Evolutionary conservation across 345 rosid species (phyloP), one percentile per base, ranked within the genome.

Genomic region (Luvunga scandens): DNA sequence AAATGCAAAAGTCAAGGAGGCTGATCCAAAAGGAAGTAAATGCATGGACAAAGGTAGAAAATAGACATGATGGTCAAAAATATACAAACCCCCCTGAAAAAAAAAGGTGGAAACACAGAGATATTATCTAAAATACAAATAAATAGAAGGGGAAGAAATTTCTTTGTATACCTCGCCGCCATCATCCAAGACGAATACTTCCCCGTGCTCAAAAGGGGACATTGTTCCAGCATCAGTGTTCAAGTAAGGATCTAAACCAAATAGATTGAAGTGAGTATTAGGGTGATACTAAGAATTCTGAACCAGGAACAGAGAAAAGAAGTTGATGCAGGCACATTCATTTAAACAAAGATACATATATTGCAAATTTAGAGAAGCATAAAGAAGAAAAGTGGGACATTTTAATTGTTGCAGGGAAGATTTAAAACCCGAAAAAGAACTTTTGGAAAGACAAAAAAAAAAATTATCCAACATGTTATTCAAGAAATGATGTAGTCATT

Each of bases 161-260:
- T 48, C 7, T n/a, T 36, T 2, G 53, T 90, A 91, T 90, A 93
- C 99, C 98, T 96, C 99, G 21, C 99, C 97, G 9, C 99, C 99
- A 78, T 96, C 99, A 61, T 96, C 99, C 30, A 96, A 84, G 80
- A 96, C 99, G 82, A 89, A 96, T 27, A 96, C 98, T 84, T 96
- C 99, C 27, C 99, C 99, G 22, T 96, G 99, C 85, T 96, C 99
- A 76, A 89, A 89, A 59, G 99, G 99, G 42, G 99, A 96, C 98
- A 96, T 96, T 28, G 99, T 96, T 75, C 99, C 99, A 19, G 99
- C 99, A 87, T 96, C 99, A 31, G 89, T 90, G 72, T 96, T 96
- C 42, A 96, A 81, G 83, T 96, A 96, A 83, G 98, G 99, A 91
- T 96, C 99, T 95, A 86, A 5, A 80, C 14, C 61, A 50, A 64